Percentiles rank a stretch among this genome's conserved stretches.
phyloP scores from a whole-genome alignment of 257 asterid genomes.

The Anisodus acutangulus region DNA sequence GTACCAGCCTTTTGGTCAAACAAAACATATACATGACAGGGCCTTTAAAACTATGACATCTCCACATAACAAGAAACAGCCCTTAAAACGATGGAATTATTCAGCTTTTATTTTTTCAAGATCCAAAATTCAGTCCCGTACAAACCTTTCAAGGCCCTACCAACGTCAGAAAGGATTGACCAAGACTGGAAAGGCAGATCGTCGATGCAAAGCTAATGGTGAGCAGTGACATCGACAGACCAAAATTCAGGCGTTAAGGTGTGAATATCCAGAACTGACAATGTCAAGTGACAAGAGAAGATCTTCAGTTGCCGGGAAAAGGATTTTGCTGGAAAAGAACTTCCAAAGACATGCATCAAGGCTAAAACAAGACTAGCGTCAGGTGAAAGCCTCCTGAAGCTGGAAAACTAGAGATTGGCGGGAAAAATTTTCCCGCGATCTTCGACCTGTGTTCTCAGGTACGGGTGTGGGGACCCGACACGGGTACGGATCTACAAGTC shows the following conservation, averaged over 20 bases:
- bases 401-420: background rate
- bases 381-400: background rate
- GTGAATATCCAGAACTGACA: background rate
- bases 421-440: background rate
- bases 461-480: background rate
- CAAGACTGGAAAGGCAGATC: background rate
- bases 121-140: background rate
- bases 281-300: background rate
- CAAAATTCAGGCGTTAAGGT: background rate
- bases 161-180: background rate
- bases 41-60: background rate
- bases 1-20: background rate
- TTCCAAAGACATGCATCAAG: background rate
- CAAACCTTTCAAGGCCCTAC: conserved; percentile 1
- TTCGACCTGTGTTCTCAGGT: background rate
- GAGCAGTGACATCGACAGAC: background rate
- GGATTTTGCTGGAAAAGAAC: conserved; percentile 7
- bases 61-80: background rate
- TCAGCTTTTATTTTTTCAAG: conserved; percentile 3
- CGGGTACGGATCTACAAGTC: background rate
- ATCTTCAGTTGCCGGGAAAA: background rate
- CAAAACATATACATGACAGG: background rate
- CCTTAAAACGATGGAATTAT: background rate
- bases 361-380: background rate
- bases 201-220: background rate